Evolutionary conservation across 2,329 filamentous ascomycete genomes (phyloP).

Genomic region (Microthyrium microscopicum): DNA sequence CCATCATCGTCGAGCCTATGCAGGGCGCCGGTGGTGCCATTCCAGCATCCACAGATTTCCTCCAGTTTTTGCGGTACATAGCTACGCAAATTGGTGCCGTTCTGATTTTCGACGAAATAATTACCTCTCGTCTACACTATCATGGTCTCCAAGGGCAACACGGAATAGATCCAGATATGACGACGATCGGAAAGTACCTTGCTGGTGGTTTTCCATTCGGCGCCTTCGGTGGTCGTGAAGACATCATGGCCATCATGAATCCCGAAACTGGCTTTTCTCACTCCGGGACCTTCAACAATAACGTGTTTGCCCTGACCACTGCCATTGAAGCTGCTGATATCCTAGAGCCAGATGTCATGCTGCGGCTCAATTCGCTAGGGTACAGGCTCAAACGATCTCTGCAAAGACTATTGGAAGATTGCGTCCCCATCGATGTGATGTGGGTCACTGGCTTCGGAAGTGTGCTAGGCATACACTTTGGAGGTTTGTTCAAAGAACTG

Average conservation of each 20-base stretch:
- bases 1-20: conserved; percentile 50
- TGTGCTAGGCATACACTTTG: no score
- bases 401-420: no score
- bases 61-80: conserved; percentile 32
- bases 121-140: conserved; percentile 43
- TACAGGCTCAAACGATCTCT: no score
- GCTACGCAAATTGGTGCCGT: conserved; percentile 35
- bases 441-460: no score
- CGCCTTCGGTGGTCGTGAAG: conserved; percentile 43
- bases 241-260: conserved; percentile 44
- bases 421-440: no score
- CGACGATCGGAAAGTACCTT: conserved; percentile 49
- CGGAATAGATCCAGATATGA: conserved; percentile 40
- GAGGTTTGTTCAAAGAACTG: no score
- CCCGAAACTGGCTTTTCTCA: conserved; percentile 32
- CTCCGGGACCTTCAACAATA: conserved; percentile 54
- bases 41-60: conserved; percentile 32
- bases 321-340: no score
- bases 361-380: no score
- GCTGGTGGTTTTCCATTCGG: conserved; percentile 52
- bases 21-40: conserved; percentile 46
- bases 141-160: conserved; percentile 31
- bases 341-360: no score
- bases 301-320: conserved; percentile 42
- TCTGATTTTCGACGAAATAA: conserved; percentile 56